These are phyloP conservation scores for Rhizoclosmatium globosum DNA, from an alignment of 192 early-diverging fungal genomes.

Conservation along the genomic window DNA sequence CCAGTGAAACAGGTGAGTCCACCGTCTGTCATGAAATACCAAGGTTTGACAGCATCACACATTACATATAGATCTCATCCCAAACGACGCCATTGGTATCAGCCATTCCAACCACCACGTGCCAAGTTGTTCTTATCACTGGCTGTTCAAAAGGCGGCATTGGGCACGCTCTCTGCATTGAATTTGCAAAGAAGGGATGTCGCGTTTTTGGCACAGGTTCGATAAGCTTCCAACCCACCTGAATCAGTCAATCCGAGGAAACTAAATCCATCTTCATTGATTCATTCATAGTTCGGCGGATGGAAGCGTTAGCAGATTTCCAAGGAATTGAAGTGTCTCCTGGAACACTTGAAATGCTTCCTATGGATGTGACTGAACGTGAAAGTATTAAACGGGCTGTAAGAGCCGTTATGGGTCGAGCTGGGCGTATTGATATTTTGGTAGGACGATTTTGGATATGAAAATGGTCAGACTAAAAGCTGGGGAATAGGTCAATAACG, in stretches of 20 bases:
- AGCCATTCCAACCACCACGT: constrained; percentile 7
- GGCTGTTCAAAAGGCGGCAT: constrained; percentile 38
- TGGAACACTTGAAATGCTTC: constrained; percentile 29
- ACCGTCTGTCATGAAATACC: background rate
- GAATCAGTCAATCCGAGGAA: too few relatives aligned
- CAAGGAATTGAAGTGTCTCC: background rate
- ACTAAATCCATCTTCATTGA: too few relatives aligned
- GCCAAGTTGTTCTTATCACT: constrained; percentile 33
- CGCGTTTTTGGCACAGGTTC: constrained; percentile 34
- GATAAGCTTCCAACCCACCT: background rate
- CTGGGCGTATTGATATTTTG: constrained; percentile 38
- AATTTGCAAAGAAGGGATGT: constrained; percentile 32
- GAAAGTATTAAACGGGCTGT: constrained; percentile 26
- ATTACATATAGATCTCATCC: background rate
- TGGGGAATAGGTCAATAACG: constrained; percentile 37
- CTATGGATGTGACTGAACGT: constrained; percentile 32
- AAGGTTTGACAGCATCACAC: background rate
- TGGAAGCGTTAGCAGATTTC: constrained; percentile 12
- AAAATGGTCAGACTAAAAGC: background rate
- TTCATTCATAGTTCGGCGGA: background rate
- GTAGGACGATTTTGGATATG: background rate
- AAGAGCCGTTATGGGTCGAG: constrained; percentile 8
- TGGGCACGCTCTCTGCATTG: constrained; percentile 23
- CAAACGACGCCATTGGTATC: background rate
- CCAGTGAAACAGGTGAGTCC: background rate